Evolutionary conservation across 331 rosid species (phyloP).

Genomic region (Ulmus americana): DNA sequence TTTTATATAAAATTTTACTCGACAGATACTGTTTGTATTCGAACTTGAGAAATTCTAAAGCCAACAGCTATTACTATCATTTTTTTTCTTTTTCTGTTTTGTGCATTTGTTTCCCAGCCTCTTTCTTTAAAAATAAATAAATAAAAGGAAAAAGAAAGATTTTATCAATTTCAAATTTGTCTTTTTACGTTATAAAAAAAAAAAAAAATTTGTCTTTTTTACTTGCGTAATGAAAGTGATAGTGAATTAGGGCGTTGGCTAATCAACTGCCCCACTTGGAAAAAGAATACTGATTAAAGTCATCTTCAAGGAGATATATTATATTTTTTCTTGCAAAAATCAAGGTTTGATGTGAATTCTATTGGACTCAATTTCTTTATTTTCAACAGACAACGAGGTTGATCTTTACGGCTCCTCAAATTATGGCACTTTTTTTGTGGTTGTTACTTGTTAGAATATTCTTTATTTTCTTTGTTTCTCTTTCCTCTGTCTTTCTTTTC

Average conservation of each 20-base stretch:
- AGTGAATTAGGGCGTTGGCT: background rate
- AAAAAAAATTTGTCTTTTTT: background rate
- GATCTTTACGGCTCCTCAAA: constrained; percentile 8
- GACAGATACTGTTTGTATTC: too few species aligned
- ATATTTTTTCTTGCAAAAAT: background rate
- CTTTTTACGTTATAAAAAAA: background rate
- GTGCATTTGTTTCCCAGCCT: too few species aligned
- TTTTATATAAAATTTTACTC: too few species aligned
- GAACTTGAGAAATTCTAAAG: too few species aligned
- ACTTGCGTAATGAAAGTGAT: background rate
- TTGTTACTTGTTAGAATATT: background rate
- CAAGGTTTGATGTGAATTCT: background rate
- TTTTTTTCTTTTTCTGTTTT: too few species aligned
- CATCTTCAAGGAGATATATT: constrained; percentile 1
- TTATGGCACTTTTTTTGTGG: background rate
- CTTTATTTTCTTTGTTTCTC: background rate
- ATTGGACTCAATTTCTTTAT: background rate
- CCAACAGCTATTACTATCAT: too few species aligned
- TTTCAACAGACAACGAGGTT: constrained; percentile 1
- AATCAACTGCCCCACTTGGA: background rate
- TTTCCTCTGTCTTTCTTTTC: background rate
- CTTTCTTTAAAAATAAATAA: too few species aligned
- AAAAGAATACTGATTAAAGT: background rate
- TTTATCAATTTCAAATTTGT: too few species aligned
- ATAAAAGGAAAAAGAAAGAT: too few species aligned